Evolutionary conservation across 768 basidiomycete species (phyloP), one percentile per base, ranked within the genome.

Genomic region (Piloderma croceum): DNA sequence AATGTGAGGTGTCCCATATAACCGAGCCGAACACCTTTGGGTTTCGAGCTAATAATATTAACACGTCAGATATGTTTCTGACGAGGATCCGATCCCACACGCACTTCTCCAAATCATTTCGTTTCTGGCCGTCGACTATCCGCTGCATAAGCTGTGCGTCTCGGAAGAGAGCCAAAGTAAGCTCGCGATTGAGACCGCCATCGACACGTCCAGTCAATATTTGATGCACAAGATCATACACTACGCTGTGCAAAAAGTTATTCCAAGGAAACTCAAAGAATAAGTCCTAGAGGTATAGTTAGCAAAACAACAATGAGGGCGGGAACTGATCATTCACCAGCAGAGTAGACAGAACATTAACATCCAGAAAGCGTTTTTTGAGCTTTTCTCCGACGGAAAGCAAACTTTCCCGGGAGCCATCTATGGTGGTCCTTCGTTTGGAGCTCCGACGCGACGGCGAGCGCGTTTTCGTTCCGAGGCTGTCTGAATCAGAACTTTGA

Each of bases 181-280:
- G 72, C 49, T 92, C 84, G 42, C 89, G 79, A 53, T 96, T 96
- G 38, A 79, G 71, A 3, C 88, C 83, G n/a, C 70, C 69, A 12
- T 91, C 87, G 17, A 92, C 74, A 19, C 81, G 77, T 11, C 91
- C 93, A 2, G 88, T 93, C 41, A 99, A 72, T 33, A 98, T 83
- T 60, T 98, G 96, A 57, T 98, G 96, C 1, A 98, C 71, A 43
- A 96, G 69, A 58, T 99, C 96, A 57, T 98, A 98, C 13, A 96
- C 90, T 22, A 92, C 84, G 53, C 89, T 91, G 58, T 99, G 96
- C 22, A 98, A 65, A 60, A 98, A 98, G 58, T 98, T 97, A 63
- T 99, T 97, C 84, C 89, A 90, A 1, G 93, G 92, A 53, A 84
- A 96, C 45, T 86, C 83, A 58, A 97, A 97, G 70, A 97, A 97